phyloP scores from a whole-genome alignment of 208 protist genomes.

The Acanthamoeba sp. region DNA sequence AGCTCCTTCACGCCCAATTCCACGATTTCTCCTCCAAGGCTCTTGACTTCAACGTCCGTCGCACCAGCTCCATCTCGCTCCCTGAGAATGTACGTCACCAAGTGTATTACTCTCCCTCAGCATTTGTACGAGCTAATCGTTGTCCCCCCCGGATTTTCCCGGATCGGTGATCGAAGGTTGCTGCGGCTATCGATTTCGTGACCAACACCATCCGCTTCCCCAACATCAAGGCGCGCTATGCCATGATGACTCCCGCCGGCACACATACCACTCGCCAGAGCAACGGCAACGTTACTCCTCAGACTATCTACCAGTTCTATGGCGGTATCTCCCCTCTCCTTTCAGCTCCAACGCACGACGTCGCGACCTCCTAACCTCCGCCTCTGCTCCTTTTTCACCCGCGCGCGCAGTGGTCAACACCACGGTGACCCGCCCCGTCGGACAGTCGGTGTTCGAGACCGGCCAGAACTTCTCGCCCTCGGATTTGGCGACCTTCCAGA shows the following conservation, averaged over 20 bases:
- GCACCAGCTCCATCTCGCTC: constrained; percentile 14
- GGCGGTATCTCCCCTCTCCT: neutral
- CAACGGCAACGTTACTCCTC: constrained; percentile 15
- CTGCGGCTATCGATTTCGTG: neutral
- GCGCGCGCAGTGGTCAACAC: neutral
- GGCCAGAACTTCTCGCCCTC: constrained; percentile 29
- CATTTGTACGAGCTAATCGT: neutral
- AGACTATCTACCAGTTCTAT: constrained; percentile 40
- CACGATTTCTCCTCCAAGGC: neutral
- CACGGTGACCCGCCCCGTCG: neutral
- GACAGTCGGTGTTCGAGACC: neutral
- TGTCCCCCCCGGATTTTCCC: neutral
- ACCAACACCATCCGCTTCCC: constrained; percentile 28
- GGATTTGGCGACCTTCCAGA: constrained; percentile 40
- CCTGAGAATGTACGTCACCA: constrained; percentile 29
- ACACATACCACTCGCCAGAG: neutral
- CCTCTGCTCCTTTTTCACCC: no score
- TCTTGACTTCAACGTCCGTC: neutral
- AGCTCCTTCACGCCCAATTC: neutral
- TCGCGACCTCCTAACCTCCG: neutral
- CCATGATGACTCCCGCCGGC: neutral
- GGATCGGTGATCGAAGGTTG: neutral
- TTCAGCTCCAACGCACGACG: no score
- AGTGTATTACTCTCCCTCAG: no score
- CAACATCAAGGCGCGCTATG: neutral